A percentile compares a stretch with the other conserved stretches of the same genome.
Evolutionary conservation across 371 early-diverging fungal species (phyloP).

Genomic region (Mucor irregularis): DNA sequence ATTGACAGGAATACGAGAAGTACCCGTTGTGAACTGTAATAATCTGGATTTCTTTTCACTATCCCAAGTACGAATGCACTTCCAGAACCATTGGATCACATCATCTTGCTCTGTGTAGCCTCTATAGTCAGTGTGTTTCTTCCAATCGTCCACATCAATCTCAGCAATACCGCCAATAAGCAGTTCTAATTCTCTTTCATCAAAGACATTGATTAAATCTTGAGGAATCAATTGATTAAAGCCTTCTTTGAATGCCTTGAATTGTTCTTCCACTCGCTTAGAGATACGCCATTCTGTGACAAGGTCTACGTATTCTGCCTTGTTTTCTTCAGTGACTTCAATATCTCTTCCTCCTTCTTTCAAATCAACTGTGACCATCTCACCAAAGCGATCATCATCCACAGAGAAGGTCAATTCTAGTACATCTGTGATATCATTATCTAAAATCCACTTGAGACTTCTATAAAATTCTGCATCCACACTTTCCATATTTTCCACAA

Average conservation of each 20-base stretch:
- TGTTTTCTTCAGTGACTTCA: conserved; percentile 95
- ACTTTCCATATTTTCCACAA: conserved; percentile 92
- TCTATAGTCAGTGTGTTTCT: conserved; percentile 97
- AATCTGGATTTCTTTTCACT: conserved; percentile 93
- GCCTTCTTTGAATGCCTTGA: conserved; percentile 91
- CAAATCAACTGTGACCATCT: conserved; percentile 87
- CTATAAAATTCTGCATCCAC: conserved; percentile 94
- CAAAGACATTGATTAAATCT: conserved; percentile 93
- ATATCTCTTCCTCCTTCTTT: conserved; percentile 91
- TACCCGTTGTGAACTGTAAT: conserved; percentile 98
- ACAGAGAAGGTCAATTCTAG: conserved; percentile 90
- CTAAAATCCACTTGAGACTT: conserved; percentile 93
- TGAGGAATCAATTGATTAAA: conserved; percentile 95
- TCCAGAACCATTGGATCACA: conserved; percentile 98
- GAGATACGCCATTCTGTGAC: conserved; percentile 84
- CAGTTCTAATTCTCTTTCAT: conserved; percentile 97
- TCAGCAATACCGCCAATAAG: conserved; percentile 98
- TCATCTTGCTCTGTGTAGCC: conserved; percentile 96
- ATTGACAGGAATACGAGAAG: conserved; percentile 97
- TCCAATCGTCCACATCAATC: conserved; percentile 99
- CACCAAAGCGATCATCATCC: conserved; percentile 95
- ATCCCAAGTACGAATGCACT: conserved; percentile 86
- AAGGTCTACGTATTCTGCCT: conserved; percentile 92
- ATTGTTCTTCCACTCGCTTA: conserved; percentile 92
- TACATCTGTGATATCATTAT: conserved; percentile 87